These are phyloP conservation scores for Westerdykella aurantiaca DNA, from an alignment of 2,329 filamentous ascomycete genomes.

Conservation along the genomic window DNA sequence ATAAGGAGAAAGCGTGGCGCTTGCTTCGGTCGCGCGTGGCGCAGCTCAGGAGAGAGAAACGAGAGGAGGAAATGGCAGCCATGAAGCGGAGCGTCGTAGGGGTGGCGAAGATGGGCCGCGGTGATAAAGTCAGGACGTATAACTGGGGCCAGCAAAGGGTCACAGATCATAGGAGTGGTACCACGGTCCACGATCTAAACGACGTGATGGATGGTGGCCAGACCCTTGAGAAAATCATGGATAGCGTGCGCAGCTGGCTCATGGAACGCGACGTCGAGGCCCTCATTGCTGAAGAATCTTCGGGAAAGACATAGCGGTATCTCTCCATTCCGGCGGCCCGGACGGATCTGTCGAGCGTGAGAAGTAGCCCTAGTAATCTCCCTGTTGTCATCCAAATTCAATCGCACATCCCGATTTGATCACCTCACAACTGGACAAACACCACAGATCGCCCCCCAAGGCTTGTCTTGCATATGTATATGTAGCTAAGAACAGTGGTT, in stretches of 20 bases:
- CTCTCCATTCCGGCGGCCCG: not conserved
- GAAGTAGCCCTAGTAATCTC: too few species aligned
- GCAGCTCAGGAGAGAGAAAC: slow-evolving; percentile 69
- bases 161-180: slow-evolving; percentile 78
- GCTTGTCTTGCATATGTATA: too few species aligned
- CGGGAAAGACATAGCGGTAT: slow-evolving; percentile 13
- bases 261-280: slow-evolving; percentile 67
- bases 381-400: too few species aligned
- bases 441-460: too few species aligned
- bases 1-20: slow-evolving; percentile 82
- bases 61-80: slow-evolving; percentile 71
- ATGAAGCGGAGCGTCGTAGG: slow-evolving; percentile 74
- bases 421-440: too few species aligned
- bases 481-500: too few species aligned
- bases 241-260: slow-evolving; percentile 71
- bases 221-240: slow-evolving; percentile 67
- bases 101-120: slow-evolving; percentile 73
- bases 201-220: slow-evolving; percentile 73
- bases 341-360: too few species aligned
- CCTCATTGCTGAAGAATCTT: slow-evolving; percentile 47
- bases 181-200: slow-evolving; percentile 74
- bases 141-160: slow-evolving; percentile 75
- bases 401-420: too few species aligned
- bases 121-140: slow-evolving; percentile 92
- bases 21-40: slow-evolving; percentile 77